Evolutionary conservation across 2,329 filamentous ascomycete species (phyloP), one percentile per base, ranked within the genome.

Genomic region (Diaporthe helianthi): DNA sequence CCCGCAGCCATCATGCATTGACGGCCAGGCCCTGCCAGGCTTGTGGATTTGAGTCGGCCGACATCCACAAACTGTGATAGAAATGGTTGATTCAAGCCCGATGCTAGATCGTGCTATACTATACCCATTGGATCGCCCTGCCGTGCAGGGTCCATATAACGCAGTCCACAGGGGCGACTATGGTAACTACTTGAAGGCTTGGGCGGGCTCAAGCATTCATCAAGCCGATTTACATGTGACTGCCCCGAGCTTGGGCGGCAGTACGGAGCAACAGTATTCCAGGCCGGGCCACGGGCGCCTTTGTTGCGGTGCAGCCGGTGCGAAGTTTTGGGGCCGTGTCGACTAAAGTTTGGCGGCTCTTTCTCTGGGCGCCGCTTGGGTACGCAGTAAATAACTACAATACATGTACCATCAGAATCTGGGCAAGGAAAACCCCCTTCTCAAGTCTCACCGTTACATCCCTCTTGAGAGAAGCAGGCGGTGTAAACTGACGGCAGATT

Each of bases 181-280:
- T n/a, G n/a, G n/a, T n/a, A n/a, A n/a, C 60, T 26, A 54, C 58
- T 53, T 31, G 22, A 15, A 38, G 17, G 36, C 36, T 17, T 38
- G 36, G 36, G 24, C 41, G 38, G 38, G 44, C 41, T 65, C 22
- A 60, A 38, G 58, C 58, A n/a, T 29, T 49, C 29, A 44, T 36
- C 22, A 19, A 36, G 36, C n/a, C 58, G 49, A 63, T 63, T 63
- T 63, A 63, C 58, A 63, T 63, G 58, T 63, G 58, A 63, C 58
- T 47, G 29, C 44, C 19, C 41, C 12, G 15, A 63, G 58, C 58
- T 36, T 49, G 58, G 26, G 41, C 31, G 58, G 58, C 58, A 47
- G n/a, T n/a, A n/a, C n/a, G n/a, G n/a, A n/a, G n/a, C n/a, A n/a
- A n/a, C n/a, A n/a, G 17, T 29, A 33, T 22, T 61, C 29, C 22